phyloP scores from a whole-genome alignment of 495 filamentous ascomycete genomes.

The Collariella sp. region DNA sequence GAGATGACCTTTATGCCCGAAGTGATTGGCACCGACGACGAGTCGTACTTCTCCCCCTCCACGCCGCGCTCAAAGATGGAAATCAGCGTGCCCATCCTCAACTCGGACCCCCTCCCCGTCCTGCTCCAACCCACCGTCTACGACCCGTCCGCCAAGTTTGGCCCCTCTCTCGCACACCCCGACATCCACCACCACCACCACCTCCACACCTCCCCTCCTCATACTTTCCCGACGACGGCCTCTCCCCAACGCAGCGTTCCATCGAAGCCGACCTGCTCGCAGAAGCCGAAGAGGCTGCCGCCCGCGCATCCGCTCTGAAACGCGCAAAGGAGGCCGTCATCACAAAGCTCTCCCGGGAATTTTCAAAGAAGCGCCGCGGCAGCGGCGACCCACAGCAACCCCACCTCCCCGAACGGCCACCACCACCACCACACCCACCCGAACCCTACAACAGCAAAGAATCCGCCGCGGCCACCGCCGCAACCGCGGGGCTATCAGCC shows the following conservation, averaged over 20 bases:
- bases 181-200: not conserved
- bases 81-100: constrained; percentile 44
- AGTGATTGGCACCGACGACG: constrained; percentile 34
- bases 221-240: constrained; percentile 23
- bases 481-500: constrained; percentile 15
- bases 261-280: constrained; percentile 32
- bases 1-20: constrained; percentile 24
- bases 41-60: constrained; percentile 29
- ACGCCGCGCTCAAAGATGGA: constrained; percentile 24
- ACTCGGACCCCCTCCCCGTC: constrained; percentile 34
- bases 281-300: constrained; percentile 35
- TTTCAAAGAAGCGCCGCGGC: constrained; percentile 18
- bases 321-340: constrained; percentile 40
- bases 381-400: not conserved
- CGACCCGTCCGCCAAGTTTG: constrained; percentile 33
- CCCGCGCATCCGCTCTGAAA: constrained; percentile 34
- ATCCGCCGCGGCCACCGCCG: constrained; percentile 24
- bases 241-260: constrained; percentile 35
- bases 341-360: constrained; percentile 38
- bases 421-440: no score
- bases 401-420: not conserved
- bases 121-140: constrained; percentile 40
- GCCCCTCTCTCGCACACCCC: constrained; percentile 13
- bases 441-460: constrained; percentile 12
- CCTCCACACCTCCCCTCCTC: no score